Base-by-base conservation (phyloP, 306 rosid genomes). In the Boehmeria nivea region DNA sequence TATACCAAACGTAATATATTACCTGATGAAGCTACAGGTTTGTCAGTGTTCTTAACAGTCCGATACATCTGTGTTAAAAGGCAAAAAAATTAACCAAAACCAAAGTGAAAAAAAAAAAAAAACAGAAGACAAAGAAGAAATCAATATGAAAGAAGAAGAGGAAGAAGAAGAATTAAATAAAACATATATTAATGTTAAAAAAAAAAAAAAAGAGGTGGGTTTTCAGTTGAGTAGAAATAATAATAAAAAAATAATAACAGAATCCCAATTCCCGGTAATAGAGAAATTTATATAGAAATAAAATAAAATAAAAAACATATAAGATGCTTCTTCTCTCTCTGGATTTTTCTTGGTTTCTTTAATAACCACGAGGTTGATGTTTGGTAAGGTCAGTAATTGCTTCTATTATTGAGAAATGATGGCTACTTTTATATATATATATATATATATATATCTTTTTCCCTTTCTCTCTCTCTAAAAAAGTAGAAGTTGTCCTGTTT, bases 391-490 rank as follows among this genome's bases (percentile, higher is more conserved):
- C 58, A 81, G 87, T 86, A 67, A 80, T 80, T 68, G 95, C 69
- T 77, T 80, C 78, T 67, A 89, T 89, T 83, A 89, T 86, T 89
- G 90, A 79, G 94, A 86, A 89, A 89, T 89, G 94, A 89, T 89
- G 90, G 79, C 88, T 67, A 74, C 80, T 43, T 77, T 83, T 79
- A 70, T 67, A 60, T 57, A n/a, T n/a, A n/a, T n/a, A n/a, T n/a
- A n/a, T n/a, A n/a, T n/a, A n/a, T n/a, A 53, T 82, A 72, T 67
- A 62, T 60, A 54, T 54, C 27, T 47, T 42, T 67, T 31, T 73
- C 24, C 51, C 46, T 52, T 15, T 61, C 46, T 71, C 63, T 75
- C 68, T 64, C 80, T 43, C 68, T 55, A 57, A n/a, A 76, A 85
- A 83, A 79, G 93, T 74, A 77, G 80, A 79, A 79, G 18, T 81